These are phyloP conservation scores for Eucalyptus sideroxylon DNA, from an alignment of 345 rosid genomes.

Conservation along the genomic window DNA sequence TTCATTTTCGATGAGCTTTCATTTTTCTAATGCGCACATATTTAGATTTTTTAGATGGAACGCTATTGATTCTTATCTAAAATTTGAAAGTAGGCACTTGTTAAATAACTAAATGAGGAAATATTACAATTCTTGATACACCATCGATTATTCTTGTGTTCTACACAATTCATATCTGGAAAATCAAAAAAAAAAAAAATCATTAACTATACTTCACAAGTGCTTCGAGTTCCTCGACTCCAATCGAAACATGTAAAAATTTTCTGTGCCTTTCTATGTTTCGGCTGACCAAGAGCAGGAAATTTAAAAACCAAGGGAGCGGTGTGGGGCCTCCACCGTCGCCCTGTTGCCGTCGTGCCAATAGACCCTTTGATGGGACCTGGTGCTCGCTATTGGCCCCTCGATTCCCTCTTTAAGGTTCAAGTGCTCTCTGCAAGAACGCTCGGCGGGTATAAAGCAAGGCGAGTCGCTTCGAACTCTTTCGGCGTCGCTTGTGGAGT, in stretches of 20 bases:
- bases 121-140: not conserved
- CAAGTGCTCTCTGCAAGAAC: not conserved
- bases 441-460: not conserved
- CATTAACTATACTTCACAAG: not conserved
- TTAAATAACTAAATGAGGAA: not conserved
- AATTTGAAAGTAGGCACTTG: not conserved
- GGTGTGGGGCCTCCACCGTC: not conserved
- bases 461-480: not conserved
- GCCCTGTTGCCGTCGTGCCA: not conserved
- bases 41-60: not conserved
- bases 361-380: not conserved
- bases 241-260: not conserved
- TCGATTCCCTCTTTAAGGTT: not conserved
- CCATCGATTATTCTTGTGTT: not conserved
- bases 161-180: not conserved
- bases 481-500: not conserved
- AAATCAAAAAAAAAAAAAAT: not conserved
- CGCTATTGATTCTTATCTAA: not conserved
- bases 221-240: not conserved
- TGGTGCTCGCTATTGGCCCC: not conserved
- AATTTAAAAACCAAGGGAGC: not conserved
- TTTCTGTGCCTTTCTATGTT: not conserved
- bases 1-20: too few relatives aligned
- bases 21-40: not conserved
- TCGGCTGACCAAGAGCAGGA: not conserved